phyloP scores from a whole-genome alignment of 352 stramenopile genomes.

The Globisporangium lucens region DNA sequence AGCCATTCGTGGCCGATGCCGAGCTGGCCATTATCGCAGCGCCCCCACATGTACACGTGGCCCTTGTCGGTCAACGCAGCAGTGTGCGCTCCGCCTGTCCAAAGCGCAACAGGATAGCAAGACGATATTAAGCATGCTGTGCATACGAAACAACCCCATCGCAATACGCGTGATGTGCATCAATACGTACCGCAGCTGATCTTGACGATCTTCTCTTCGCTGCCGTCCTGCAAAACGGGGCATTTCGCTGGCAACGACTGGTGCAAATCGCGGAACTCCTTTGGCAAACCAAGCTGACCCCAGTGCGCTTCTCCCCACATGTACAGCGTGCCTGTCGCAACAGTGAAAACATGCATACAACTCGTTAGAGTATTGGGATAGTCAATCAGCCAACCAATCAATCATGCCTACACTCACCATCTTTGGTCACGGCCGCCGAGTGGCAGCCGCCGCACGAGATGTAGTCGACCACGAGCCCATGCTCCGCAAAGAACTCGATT shows the following conservation, averaged over 20 bases:
- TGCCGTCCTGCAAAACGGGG: slow-evolving; percentile 42
- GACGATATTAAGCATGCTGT: not conserved
- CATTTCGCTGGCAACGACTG: slow-evolving; percentile 70
- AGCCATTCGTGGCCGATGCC: slow-evolving; percentile 66
- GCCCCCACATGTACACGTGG: slow-evolving; percentile 77
- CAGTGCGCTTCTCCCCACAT: slow-evolving; percentile 85
- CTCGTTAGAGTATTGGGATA: not conserved
- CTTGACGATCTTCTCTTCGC: slow-evolving; percentile 61
- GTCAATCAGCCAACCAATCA: not conserved
- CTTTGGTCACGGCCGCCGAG: slow-evolving; percentile 65
- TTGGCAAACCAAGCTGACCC: slow-evolving; percentile 71
- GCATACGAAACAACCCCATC: no score
- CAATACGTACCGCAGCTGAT: slow-evolving; percentile 57
- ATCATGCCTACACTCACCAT: slow-evolving; percentile 30
- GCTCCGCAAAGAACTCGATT: slow-evolving; percentile 60
- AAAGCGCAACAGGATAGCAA: not conserved
- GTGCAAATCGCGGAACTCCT: slow-evolving; percentile 56
- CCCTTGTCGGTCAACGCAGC: slow-evolving; percentile 65
- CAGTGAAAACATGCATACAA: not conserved
- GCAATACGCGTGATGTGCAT: not conserved
- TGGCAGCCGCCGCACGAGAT: slow-evolving; percentile 83
- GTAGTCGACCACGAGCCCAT: slow-evolving; percentile 54
- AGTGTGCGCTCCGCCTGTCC: slow-evolving; percentile 58
- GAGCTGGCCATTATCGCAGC: slow-evolving; percentile 74
- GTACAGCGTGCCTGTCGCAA: slow-evolving; percentile 49